phyloP scores from a whole-genome alignment of 202 grass and related monocot genomes.

The Schoenoplectus triqueter region DNA sequence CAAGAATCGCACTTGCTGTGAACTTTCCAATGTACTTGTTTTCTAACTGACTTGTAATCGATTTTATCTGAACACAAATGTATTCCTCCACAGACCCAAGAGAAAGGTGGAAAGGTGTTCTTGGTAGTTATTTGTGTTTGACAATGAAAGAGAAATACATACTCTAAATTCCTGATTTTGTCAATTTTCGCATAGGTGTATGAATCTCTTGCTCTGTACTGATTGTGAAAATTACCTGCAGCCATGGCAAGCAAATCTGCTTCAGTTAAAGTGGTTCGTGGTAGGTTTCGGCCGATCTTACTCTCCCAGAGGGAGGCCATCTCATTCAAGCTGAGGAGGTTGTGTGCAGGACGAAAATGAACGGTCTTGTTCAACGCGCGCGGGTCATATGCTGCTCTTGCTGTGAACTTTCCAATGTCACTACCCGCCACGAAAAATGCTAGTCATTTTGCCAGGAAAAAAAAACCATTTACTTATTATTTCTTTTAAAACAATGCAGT shows the following conservation, averaged over 20 bases:
- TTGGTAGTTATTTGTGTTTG: background rate
- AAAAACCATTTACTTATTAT: conserved; percentile 5
- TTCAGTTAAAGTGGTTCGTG: conserved; percentile 49
- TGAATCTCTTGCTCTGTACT: background rate
- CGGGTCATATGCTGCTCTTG: conserved; percentile 60
- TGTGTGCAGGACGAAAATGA: conserved; percentile 62
- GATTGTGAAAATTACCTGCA: conserved; percentile 42
- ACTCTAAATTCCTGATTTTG: background rate
- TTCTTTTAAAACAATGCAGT: background rate
- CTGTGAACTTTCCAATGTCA: conserved; percentile 74
- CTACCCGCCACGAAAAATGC: conserved; percentile 71
- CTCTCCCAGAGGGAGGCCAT: conserved; percentile 74
- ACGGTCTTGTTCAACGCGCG: conserved; percentile 60
- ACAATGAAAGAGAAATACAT: background rate
- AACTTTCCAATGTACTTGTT: too few species aligned
- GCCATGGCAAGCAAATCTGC: conserved; percentile 65
- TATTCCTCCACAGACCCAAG: background rate
- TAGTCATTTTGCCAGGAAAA: conserved; percentile 17
- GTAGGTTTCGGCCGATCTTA: conserved; percentile 68
- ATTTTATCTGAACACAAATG: too few species aligned
- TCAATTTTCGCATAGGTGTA: background rate
- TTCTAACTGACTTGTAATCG: too few species aligned
- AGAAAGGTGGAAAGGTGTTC: background rate
- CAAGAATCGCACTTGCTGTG: too few species aligned
- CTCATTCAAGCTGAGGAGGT: conserved; percentile 69